Percentiles rank a stretch among this genome's conserved stretches.
These are phyloP conservation scores for Colletotrichum orchidophilum DNA, from an alignment of 2,329 filamentous ascomycete genomes.

Conservation along the genomic window DNA sequence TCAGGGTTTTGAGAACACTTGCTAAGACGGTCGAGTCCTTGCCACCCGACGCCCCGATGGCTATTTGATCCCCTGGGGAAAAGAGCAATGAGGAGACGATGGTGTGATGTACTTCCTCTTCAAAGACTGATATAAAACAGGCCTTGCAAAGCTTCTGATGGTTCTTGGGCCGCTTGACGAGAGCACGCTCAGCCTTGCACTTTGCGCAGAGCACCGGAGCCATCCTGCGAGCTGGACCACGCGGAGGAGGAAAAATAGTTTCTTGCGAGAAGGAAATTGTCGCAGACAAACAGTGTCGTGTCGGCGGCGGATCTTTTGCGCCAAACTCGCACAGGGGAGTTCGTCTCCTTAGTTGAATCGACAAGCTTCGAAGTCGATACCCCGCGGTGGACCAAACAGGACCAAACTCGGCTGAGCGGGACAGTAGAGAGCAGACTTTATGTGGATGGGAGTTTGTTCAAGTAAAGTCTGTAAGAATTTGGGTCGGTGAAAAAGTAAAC, in stretches of 20 bases:
- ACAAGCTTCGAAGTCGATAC: background rate
- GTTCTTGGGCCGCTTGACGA: slow-evolving; percentile 95
- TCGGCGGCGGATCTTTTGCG: background rate
- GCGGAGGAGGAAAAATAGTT: background rate
- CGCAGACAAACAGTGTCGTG: background rate
- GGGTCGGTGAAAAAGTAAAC: background rate
- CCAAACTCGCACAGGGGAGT: background rate
- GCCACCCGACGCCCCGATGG: slow-evolving; percentile 94
- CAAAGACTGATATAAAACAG: slow-evolving; percentile 90
- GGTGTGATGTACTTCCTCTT: slow-evolving; percentile 93
- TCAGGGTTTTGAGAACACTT: slow-evolving; percentile 92
- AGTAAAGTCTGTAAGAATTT: background rate
- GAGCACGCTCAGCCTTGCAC: slow-evolving; percentile 80
- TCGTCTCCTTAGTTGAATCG: background rate
- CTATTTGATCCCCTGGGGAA: slow-evolving; percentile 82
- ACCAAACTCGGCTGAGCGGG: background rate
- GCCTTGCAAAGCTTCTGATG: slow-evolving; percentile 90
- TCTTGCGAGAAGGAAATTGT: background rate
- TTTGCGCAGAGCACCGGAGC: slow-evolving; percentile 78
- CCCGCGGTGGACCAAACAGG: background rate
- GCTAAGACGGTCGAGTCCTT: slow-evolving; percentile 98
- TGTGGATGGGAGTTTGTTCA: background rate
- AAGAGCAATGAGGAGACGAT: slow-evolving; percentile 87
- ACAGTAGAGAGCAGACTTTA: background rate
- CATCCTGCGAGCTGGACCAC: slow-evolving; percentile 65